Base-by-base conservation (phyloP, 768 basidiomycete species). In the Amanita pallidorosea region DNA sequence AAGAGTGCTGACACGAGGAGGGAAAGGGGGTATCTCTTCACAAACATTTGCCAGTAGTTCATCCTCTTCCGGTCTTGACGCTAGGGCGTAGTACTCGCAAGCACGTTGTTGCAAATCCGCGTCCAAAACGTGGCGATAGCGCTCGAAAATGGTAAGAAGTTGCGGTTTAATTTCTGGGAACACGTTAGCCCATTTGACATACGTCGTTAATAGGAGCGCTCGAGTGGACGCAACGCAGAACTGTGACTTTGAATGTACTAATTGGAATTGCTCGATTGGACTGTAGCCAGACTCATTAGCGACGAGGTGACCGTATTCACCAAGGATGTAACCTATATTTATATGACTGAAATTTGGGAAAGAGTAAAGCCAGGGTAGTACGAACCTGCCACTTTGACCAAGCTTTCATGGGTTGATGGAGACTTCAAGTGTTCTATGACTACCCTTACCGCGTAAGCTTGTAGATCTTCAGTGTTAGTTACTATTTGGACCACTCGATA, bases 161-260 rank as follows among this genome's bases (percentile, higher is more conserved):
- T 97, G 93, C 6, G 84, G 77, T 59, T 94, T 96, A 69, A 99
- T 96, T 65, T 99, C 96, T 17, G 96, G 96, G 67, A 98, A 99
- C 51, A 99, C 89, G 63, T 99, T 99, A 56, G 96, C 92, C 95
- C 95, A 98, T 77, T 99, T 99, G 71, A 97, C 85, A 64, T 99
- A 99, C 1, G 96, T 97, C 9, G 96, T 95, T 33, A 99, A 74
- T 23, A 99, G 79, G 27, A 99, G 74, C 0, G 94, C 86, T 31
- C 95, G 81, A 7, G 96, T 98, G 27, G 93, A 71, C 4, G 94
- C 92, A 34, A 88, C 77, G 62, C 94, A 96, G 62, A 91, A 88
- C 63, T 95, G 92, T 12, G 93, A 94, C 64, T 97, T 98, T 6
- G 90, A 81, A 66, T 99, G 94, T 5, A 98, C 69, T 3, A 86